Evolutionary conservation across 2,329 filamentous ascomycete species (phyloP), one percentile per base, ranked within the genome.

Genomic region (Eurotiales sp.): DNA sequence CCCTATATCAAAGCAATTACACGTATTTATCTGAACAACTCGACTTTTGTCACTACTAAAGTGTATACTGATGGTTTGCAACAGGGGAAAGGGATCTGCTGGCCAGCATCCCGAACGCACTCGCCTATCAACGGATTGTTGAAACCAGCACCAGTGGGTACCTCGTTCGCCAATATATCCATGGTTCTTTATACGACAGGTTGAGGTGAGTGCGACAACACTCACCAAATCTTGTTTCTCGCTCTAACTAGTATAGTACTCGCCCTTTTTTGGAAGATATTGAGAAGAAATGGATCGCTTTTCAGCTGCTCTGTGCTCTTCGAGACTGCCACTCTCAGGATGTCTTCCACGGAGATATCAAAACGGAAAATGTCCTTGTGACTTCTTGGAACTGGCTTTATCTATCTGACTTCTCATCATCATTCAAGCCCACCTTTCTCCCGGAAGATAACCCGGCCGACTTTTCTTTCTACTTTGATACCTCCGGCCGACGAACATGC

Each of bases 371-470:
- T 63, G 84, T 95, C 30, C 77, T 99, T 43, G 92, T 99, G 46
- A 99, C 93, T 0, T 97, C 93, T 6, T 99, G 93, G 93, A 96
- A 97, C 73, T 99, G 95, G 93, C 79, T 99, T 2, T 99, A 97
- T 67, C 79, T 99, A 32, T 86, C 91, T n/a, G 93, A 99, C 69
- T 99, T 97, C 68, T 96, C 92, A 3, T 90, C 92, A 0, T 86
- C 88, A 0, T 97, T 95, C 75, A 99, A 99, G 65, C 93, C 91
- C 10, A 88, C 91, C 4, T 89, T 90, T 68, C 77, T 99, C 2
- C 93, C 93, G 2, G 92, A 96, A 68, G 91, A 99, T 63, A 97
- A 99, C 63, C 93, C 93, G 1, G 91, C 90, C 14, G 90, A 97
- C 62, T 99, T 97, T 64, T 96, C 91, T 1, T 97, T 96, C 70